Evolutionary conservation across 2,329 filamentous ascomycete species (phyloP).

Genomic region (Monosporascus sp.): DNA sequence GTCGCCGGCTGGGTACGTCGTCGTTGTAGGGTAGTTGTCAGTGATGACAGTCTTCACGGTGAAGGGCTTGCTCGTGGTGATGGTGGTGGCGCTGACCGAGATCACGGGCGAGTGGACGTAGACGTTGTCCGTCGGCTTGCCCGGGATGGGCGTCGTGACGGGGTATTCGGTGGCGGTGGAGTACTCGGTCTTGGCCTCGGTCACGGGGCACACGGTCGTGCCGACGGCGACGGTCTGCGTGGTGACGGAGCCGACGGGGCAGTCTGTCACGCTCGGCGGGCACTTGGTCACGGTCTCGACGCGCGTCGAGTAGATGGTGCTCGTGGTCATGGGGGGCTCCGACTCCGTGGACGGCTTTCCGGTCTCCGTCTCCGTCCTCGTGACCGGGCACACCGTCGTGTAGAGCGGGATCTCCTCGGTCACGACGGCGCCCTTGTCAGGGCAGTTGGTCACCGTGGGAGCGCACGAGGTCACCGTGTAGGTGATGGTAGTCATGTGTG

Average conservation of each 20-base stretch:
- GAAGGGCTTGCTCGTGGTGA: background rate
- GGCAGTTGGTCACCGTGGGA: constrained; percentile 32
- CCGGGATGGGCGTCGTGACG: constrained; percentile 3
- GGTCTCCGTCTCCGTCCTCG: constrained; percentile 9
- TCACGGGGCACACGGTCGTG: constrained; percentile 28
- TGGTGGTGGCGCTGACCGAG: background rate
- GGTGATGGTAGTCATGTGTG: constrained; percentile 20
- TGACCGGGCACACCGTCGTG: constrained; percentile 38
- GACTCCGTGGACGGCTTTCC: constrained; percentile 1
- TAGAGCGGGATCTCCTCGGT: constrained; percentile 37
- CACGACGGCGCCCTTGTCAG: constrained; percentile 28
- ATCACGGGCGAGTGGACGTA: background rate
- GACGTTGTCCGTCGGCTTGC: background rate
- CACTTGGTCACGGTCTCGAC: constrained; percentile 53
- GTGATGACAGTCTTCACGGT: background rate
- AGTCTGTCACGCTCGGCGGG: constrained; percentile 45
- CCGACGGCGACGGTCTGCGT: constrained; percentile 27
- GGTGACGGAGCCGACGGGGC: constrained; percentile 29
- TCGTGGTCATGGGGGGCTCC: constrained; percentile 7
- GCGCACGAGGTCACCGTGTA: constrained; percentile 25
- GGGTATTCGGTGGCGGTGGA: constrained; percentile 13
- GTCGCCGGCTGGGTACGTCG: background rate
- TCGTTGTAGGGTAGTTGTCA: background rate
- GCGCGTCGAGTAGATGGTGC: constrained; percentile 39
- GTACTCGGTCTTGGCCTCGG: constrained; percentile 3